phyloP scores from a whole-genome alignment of 2,329 filamentous ascomycete species.

The Ophiostoma australiae region DNA sequence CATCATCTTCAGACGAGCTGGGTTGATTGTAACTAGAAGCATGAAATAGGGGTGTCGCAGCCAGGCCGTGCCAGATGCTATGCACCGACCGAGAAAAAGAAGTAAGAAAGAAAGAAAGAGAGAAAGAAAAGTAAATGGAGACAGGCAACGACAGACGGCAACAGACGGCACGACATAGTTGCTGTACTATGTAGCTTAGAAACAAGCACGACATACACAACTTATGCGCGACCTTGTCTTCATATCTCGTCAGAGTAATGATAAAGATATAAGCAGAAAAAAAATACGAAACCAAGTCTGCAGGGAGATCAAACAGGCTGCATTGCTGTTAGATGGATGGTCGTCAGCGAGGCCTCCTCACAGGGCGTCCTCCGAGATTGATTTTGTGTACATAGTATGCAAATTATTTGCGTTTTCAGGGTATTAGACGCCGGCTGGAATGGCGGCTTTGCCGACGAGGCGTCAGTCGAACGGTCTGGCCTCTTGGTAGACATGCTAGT shows the following conservation, averaged over 20 bases:
- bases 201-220: slow-evolving; percentile 2
- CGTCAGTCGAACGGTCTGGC: background rate
- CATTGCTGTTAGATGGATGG: background rate
- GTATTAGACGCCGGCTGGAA: background rate
- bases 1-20: no score
- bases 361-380: background rate
- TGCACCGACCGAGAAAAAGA: background rate
- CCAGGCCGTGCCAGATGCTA: background rate
- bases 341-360: slow-evolving; percentile 1
- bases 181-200: background rate
- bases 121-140: background rate
- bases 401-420: no score
- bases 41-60: background rate
- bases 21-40: background rate
- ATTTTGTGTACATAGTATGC: no score
- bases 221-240: background rate
- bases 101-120: background rate
- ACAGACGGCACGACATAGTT: background rate
- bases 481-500: background rate
- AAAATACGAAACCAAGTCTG: background rate
- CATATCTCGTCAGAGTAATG: background rate
- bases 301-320: slow-evolving; percentile 2
- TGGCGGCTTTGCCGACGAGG: background rate
- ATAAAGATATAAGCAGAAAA: no score
- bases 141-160: background rate